Percentiles rank a stretch among this genome's conserved stretches.
Evolutionary conservation across 306 rosid genomes (phyloP).

Genomic region (Gleditsia sinensis): DNA sequence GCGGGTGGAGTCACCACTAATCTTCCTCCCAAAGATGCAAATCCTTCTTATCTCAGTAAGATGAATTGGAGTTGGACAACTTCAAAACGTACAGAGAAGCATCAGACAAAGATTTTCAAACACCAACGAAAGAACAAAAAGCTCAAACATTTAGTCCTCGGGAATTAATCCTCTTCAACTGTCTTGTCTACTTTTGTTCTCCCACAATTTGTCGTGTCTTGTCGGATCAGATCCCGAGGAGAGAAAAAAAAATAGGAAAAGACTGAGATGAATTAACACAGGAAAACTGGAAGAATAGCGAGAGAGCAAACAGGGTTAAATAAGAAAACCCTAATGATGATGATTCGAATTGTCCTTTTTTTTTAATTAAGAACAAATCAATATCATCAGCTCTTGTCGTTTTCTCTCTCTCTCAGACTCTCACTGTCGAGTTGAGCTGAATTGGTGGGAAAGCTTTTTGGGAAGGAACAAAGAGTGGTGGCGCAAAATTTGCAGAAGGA

Average conservation of each 20-base stretch:
- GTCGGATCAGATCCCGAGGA: slow-evolving; percentile 65
- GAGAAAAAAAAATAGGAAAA: slow-evolving; percentile 1
- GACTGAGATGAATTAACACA: no score
- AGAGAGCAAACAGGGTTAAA: slow-evolving; percentile 39
- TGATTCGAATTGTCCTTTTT: neutral
- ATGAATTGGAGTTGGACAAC: slow-evolving; percentile 16
- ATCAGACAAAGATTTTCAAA: slow-evolving; percentile 46
- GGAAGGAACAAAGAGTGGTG: slow-evolving; percentile 48
- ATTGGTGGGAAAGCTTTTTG: slow-evolving; percentile 67
- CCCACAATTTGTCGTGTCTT: slow-evolving; percentile 29
- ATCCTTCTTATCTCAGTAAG: neutral
- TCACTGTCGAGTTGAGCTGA: slow-evolving; percentile 52
- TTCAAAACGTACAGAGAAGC: slow-evolving; percentile 9
- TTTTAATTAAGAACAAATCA: slow-evolving; percentile 1
- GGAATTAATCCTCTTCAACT: slow-evolving; percentile 42
- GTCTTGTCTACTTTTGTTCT: slow-evolving; percentile 18
- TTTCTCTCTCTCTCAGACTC: neutral
- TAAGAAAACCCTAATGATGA: slow-evolving; percentile 49
- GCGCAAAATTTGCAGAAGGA: slow-evolving; percentile 44
- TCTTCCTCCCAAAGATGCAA: slow-evolving; percentile 23
- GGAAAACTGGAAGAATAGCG: neutral
- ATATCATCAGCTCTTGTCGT: no score
- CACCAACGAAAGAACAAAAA: neutral
- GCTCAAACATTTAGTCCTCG: slow-evolving; percentile 36
- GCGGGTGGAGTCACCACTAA: slow-evolving; percentile 19